Evolutionary conservation across 306 rosid species (phyloP), one percentile per base, ranked within the genome.

Genomic region (Sesbania bispinosa): DNA sequence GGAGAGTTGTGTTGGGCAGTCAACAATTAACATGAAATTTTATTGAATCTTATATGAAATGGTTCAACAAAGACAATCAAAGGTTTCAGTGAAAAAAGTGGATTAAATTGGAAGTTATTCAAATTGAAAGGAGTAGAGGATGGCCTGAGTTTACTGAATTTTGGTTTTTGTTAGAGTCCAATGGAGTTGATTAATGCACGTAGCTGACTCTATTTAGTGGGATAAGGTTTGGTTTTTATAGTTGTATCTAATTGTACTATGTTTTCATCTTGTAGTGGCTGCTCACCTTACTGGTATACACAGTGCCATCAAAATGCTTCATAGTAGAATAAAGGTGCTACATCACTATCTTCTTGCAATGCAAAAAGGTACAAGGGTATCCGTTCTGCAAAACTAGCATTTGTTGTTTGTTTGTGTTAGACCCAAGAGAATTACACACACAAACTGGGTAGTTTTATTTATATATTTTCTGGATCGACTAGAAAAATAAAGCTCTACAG

Each of bases 301-400:
- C 71, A 87, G 95, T 80, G 99, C 99, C 82, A 94, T 94, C 83
- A 94, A 94, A 73, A 94, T 94, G 99, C 91, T 94, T 77, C 87
- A 89, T 82, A 89, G 97, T 84, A 86, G 99, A 87, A 82, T 94
- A 54, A 86, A 85, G 83, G 92, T 94, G 80, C 89, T 91, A 53
- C 96, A 89, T 80, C 92, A 84, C 75, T 86, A 91, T 81, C 96
- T 94, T 79, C 82, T 83, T 33, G 96, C 92, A 29, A 90, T 94
- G 97, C 90, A 94, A 80, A 94, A 89, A 83, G 98, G 98, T 94
- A 73, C 0, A n/a, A 15, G 21, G 57, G 45, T 76, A 52, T 43
- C 29, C 38, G 53, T 18, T 81, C 20, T 67, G 33, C 24, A 74
- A 57, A 47, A 42, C 20, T 67, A 58, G 61, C 53, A 68, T 71